Percentiles rank a stretch among this genome's conserved stretches.
phyloP scores from a whole-genome alignment of 2,329 filamentous ascomycete species.

The Diaporthe longicolla region DNA sequence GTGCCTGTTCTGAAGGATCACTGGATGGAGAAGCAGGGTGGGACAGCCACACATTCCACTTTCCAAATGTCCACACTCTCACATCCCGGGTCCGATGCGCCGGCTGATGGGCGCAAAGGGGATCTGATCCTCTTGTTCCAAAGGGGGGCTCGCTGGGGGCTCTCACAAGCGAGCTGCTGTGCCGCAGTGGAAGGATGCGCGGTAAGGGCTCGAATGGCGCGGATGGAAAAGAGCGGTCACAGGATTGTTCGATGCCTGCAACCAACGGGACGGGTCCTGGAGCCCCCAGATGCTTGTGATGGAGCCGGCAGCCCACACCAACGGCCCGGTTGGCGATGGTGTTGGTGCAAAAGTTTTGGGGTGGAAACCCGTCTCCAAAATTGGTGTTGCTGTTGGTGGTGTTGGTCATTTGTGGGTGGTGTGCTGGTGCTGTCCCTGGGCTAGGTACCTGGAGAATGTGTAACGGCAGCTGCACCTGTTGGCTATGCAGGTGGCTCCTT shows the following conservation, averaged over 20 bases:
- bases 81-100: slow-evolving; percentile 13
- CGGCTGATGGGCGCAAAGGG: slow-evolving; percentile 6
- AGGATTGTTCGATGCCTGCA: slow-evolving; percentile 21
- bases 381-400: too few relatives aligned
- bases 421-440: too few relatives aligned
- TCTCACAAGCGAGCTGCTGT: background rate
- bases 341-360: background rate
- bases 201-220: background rate
- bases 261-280: background rate
- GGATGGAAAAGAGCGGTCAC: slow-evolving; percentile 41
- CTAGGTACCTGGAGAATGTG: too few relatives aligned
- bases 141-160: background rate
- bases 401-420: too few relatives aligned
- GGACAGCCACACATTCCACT: background rate
- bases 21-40: background rate
- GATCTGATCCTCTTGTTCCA: background rate
- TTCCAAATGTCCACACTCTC: too few relatives aligned
- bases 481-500: too few relatives aligned
- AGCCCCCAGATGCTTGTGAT: background rate
- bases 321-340: background rate
- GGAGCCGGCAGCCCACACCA: background rate
- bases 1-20: background rate
- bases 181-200: slow-evolving; percentile 30
- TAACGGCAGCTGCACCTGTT: too few relatives aligned
- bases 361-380: too few relatives aligned